Evolutionary conservation across 352 stramenopile species (phyloP), one percentile per base, ranked within the genome.

Genomic region (Phytophthora sansomeana): DNA sequence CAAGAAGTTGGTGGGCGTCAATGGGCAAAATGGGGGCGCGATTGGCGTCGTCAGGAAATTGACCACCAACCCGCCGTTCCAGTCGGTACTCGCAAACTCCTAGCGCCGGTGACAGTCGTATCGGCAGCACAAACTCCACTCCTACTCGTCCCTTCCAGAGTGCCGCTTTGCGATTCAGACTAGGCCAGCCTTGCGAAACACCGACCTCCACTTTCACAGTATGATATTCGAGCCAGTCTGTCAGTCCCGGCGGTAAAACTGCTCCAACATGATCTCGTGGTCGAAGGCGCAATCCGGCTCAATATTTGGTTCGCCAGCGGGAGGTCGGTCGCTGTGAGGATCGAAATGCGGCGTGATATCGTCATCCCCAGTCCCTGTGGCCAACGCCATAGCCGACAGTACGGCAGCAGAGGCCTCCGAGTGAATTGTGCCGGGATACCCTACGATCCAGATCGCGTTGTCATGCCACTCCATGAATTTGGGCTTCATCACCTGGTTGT

Each of bases 161-260:
- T 4, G 21, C 28, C 28, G 46, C 28, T 16, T 38, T 52, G 13
- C 10, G 13, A 24, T 52, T 17, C 46, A 52, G 24, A 28, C 46
- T 14, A 52, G 3, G 11, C 28, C 46, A 52, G 3, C 46, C 46
- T 26, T 17, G 16, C 4, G 13, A 52, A 17, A 52, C 46, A 14
- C 46, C 28, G 16, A 52, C 17, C 28, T 52, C 46, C 46, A 52
- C 28, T 52, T 52, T 52, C 46, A 52, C 26, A 6, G 28, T 52
- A 6, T 52, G 26, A 13, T 28, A 52, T 4, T 38, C 46, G 19
- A 6, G 4, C 46, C 28, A 52, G 16, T 13, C 1, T 16, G 24
- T 17, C 46, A 52, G 19, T 17, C 46, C 46, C 9, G 16, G 19
- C 5, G 46, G 46, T 21, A 52, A 28, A 21, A 35, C 14, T 52